Evolutionary conservation across 192 early-diverging fungal genomes (phyloP).

Genomic region (Mortierella alpina): DNA sequence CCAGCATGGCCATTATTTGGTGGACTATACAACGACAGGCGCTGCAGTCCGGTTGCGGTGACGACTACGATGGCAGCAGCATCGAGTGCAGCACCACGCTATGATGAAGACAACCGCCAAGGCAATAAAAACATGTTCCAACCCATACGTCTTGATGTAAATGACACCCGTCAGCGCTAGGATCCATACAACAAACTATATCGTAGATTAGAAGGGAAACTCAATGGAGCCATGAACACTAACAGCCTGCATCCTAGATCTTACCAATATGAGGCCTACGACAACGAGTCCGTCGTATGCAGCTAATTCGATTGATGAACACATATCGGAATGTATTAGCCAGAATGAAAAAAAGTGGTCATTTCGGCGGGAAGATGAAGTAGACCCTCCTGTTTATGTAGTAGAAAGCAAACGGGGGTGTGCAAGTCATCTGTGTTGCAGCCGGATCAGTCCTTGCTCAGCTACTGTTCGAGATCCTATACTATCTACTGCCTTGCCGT

Average conservation of each 20-base stretch:
- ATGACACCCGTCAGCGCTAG: conserved; percentile 12
- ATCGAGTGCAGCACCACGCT: conserved; percentile 14
- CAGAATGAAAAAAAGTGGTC: not conserved
- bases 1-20: not conserved
- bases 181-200: conserved; percentile 13
- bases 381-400: no score
- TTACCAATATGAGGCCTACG: conserved; percentile 10
- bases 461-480: no score
- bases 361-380: no score
- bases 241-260: not conserved
- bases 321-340: not conserved
- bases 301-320: conserved; percentile 8
- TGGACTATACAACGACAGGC: not conserved
- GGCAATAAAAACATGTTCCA: conserved; percentile 18
- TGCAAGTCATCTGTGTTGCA: no score
- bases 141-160: conserved; percentile 7
- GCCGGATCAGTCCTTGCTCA: no score
- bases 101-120: conserved; percentile 17
- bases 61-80: conserved; percentile 5
- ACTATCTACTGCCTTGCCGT: no score
- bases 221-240: not conserved
- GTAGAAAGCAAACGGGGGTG: no score
- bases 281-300: conserved; percentile 9
- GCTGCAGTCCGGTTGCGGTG: not conserved
- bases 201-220: not conserved